Conservation (phyloP, 306 rosid genomes). For the Vicia villosa region DNA sequence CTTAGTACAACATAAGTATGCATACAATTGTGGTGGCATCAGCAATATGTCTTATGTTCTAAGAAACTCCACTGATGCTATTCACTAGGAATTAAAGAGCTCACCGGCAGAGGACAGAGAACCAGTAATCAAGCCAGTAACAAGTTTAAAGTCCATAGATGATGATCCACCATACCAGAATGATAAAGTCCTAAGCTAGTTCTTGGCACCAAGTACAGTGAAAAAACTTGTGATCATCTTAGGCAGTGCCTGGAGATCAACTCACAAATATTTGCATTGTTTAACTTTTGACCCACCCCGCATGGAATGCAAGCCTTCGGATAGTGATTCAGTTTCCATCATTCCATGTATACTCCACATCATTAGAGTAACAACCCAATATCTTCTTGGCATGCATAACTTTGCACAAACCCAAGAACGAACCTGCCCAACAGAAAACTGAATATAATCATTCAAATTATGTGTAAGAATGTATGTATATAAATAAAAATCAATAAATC, state of each 20-base stretch:
- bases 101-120: slow-evolving; percentile 2
- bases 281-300: background rate
- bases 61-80: background rate
- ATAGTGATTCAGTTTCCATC: slow-evolving; percentile 9
- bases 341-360: slow-evolving; percentile 9
- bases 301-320: slow-evolving; percentile 12
- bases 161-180: slow-evolving; percentile 20
- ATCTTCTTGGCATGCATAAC: slow-evolving; percentile 7
- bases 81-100: slow-evolving; percentile 16
- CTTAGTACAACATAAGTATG: slow-evolving; percentile 12
- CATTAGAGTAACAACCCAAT: slow-evolving; percentile 28
- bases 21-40: slow-evolving; percentile 9
- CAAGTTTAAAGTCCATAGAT: slow-evolving; percentile 14
- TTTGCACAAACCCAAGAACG: slow-evolving; percentile 17
- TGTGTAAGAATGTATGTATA: background rate
- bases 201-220: slow-evolving; percentile 7
- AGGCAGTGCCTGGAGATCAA: background rate
- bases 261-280: slow-evolving; percentile 19
- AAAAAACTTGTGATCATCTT: slow-evolving; percentile 17
- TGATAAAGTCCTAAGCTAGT: slow-evolving; percentile 23
- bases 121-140: slow-evolving; percentile 4
- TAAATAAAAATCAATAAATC: background rate
- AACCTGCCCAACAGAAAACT: slow-evolving; percentile 24
- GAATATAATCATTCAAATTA: background rate
- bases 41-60: background rate